Base-by-base conservation (phyloP, 495 filamentous ascomycete species). In the Usnea hakonensis region DNA sequence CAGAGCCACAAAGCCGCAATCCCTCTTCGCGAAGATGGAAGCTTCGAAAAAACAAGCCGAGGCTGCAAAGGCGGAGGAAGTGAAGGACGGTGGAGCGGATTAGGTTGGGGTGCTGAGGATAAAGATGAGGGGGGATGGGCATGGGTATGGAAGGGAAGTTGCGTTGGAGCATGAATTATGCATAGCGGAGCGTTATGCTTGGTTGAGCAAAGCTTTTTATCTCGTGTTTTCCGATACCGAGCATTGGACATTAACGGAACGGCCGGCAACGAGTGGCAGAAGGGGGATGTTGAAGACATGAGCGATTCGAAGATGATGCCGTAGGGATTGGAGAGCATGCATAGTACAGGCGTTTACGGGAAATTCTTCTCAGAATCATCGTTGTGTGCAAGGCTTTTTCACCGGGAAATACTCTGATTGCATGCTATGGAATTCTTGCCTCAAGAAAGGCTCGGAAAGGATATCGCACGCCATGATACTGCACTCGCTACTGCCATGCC, bases 1-100 rank as follows among this genome's bases (percentile, higher is more conserved):
- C 63, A 86, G 84, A 60, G 77, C 74, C n/a, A n/a, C n/a, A 62
- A 86, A 86, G 72, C 84, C 84, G 16, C 82, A 81, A 69, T 86
- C 83, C 0, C 78, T 87, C 62, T 87, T 87, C 71, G 82, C 83
- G 60, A 82, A 83, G 65, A 77, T 81, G 36, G 82, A 80, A 17
- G 72, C 74, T 2, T 50, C 28, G 67, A 85, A 84, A 79, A 83
- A 78, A n/a, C n/a, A n/a, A 33, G 21, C 35, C n/a, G 57, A 59
- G 26, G 55, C 66, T 13, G 32, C 30, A 2, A 41, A 54, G 21
- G 17, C 17, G 26, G 32, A 16, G 9, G 64, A 37, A 36, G 33
- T 17, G 13, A 21, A 32, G 21, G 28, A 32, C 2, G 14, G 37
- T 3, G 32, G 30, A 30, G 14, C 19, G 5, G 0, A n/a, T n/a